A percentile compares a stretch with the other conserved stretches of the same genome.
These are phyloP conservation scores for Cercospora sp. DNA, from an alignment of 2,329 filamentous ascomycete species.

Conservation along the genomic window DNA sequence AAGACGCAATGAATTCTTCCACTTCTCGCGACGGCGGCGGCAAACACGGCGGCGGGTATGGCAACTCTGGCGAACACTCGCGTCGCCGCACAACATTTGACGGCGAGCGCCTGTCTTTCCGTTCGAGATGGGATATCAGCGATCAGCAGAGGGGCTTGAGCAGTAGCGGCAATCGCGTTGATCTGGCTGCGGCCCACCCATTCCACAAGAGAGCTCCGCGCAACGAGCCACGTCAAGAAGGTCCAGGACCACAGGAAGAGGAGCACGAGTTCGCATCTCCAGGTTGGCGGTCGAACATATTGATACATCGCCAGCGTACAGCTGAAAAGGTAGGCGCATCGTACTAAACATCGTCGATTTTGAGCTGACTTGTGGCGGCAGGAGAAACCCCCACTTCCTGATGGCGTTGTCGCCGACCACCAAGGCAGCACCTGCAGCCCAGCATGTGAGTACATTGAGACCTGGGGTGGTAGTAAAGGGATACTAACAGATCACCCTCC, in stretches of 20 bases:
- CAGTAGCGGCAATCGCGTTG: not conserved
- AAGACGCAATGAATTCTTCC: not conserved
- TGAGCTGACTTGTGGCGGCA: not conserved
- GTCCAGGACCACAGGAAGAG: not conserved
- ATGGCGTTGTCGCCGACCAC: not conserved
- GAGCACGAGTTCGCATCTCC: not conserved
- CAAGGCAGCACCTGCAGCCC: not conserved
- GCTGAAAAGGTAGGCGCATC: not conserved
- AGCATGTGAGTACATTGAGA: not conserved
- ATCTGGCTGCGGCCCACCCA: not conserved
- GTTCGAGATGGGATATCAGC: not conserved
- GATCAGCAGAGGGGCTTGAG: not conserved
- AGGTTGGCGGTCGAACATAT: not conserved
- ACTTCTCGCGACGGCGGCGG: not conserved
- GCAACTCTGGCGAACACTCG: not conserved
- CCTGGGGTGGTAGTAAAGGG: no score
- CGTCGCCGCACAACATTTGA: not conserved
- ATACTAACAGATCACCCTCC: not conserved
- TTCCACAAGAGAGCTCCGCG: not conserved
- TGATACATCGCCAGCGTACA: not conserved
- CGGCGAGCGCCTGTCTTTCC: not conserved
- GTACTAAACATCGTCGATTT: no score
- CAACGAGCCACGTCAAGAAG: not conserved
- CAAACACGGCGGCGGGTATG: not conserved
- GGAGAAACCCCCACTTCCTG: not conserved